Conservation (phyloP, 441 rosid genomes). For the Erysimum cheiri region DNA sequence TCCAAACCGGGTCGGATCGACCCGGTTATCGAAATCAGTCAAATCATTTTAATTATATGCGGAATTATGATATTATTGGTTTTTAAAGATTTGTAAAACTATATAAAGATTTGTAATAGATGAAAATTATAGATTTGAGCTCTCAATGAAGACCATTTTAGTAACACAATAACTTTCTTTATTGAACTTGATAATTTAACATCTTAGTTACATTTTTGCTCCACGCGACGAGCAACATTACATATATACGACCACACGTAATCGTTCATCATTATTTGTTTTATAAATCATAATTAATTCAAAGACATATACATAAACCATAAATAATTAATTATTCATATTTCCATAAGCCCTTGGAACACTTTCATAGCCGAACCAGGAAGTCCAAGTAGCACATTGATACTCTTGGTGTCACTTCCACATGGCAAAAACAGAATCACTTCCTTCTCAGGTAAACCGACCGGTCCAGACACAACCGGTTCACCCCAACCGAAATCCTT, state of each 20-base stretch:
- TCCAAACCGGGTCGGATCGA: conserved; percentile 25
- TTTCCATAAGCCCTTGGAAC: conserved; percentile 63
- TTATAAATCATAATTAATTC: neutral
- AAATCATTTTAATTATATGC: too few species aligned
- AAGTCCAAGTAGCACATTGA: conserved; percentile 77
- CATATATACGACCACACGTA: conserved; percentile 24
- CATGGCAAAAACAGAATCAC: conserved; percentile 75
- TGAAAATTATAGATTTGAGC: neutral
- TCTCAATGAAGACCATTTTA: neutral
- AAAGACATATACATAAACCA: conserved; percentile 17
- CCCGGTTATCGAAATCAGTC: neutral
- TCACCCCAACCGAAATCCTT: conserved; percentile 94
- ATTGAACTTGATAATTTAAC: conserved; percentile 2
- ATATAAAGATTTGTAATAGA: too few species aligned
- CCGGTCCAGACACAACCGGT: conserved; percentile 76
- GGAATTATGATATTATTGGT: too few species aligned
- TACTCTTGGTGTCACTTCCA: conserved; percentile 61
- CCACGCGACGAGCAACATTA: conserved; percentile 19
- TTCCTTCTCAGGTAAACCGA: conserved; percentile 84
- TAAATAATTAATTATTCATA: conserved; percentile 30
- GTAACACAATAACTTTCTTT: conserved; percentile 22
- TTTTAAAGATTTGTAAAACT: too few species aligned
- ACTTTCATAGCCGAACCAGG: conserved; percentile 77
- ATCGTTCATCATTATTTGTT: conserved; percentile 18
- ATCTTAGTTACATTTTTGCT: conserved; percentile 33